Base-by-base conservation (phyloP, 140 eudicot species). In the Cichorium intybus region DNA sequence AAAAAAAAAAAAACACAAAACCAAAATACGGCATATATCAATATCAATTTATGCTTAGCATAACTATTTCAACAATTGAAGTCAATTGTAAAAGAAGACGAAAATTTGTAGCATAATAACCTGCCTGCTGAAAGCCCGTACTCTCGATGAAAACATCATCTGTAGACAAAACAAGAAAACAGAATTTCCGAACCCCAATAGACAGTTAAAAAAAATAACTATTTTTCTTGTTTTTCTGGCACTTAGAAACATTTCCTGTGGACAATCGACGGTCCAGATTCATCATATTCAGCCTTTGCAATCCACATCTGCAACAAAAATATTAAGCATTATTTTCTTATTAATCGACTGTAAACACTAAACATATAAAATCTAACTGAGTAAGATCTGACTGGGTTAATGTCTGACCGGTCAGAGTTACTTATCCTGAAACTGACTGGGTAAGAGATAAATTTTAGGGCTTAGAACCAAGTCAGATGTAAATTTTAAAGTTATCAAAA, bases 181-280 rank as follows among this genome's bases (percentile, higher is more conserved):
- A 68, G 57, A 68, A 56, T 24, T 24, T 57, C 28, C 58, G 74
- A 64, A 64, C 47, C 67, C 67, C 78, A 64, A 73, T 64, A 55
- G 67, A 28, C 20, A 57, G 43, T 65, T 49, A 43, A 48, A 73
- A 73, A 48, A 65, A 34, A 51, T 69, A 74, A 66, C 68, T 74
- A 21, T 46, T 58, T 51, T 66, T 49, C 73, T 33, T 35, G 16
- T 21, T 46, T 65, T 37, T 43, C 68, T 50, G 22, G 64, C 57
- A 59, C 1, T 71, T 72, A 77, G 74, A 77, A 77, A 65, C 82
- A 77, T 59, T 77, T 77, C 82, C 78, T 77, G 78, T 71, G 82
- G 41, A 77, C 78, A 21, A 77, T 77, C 22, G 82, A 77, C 17
- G 82, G 82, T 22, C 82, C 82, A 29, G 74, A 77, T 54, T 77